Conservation (phyloP, 495 filamentous ascomycete genomes). For the Cairneyella variabilis region DNA sequence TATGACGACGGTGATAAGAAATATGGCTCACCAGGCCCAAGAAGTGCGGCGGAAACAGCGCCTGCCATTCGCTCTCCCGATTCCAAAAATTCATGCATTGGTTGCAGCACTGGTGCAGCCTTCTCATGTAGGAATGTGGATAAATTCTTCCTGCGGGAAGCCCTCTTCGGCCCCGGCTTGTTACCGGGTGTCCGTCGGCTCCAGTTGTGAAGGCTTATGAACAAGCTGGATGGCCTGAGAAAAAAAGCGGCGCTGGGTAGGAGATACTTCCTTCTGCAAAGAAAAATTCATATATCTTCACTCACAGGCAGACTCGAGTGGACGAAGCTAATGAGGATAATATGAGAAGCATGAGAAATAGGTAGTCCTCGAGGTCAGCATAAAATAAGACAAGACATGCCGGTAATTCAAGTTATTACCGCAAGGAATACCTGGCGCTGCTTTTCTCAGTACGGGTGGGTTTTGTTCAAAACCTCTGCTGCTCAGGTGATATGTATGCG, state of each 20-base stretch:
- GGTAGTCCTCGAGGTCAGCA: too few relatives aligned
- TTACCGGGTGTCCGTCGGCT: constrained; percentile 16
- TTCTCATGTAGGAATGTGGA: constrained; percentile 4
- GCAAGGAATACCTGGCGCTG: too few relatives aligned
- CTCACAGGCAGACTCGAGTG: too few relatives aligned
- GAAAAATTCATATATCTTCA: too few relatives aligned
- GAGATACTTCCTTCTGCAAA: too few relatives aligned
- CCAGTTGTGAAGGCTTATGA: not conserved
- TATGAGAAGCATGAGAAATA: too few relatives aligned
- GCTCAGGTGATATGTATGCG: constrained; percentile 17
- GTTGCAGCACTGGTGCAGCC: not conserved
- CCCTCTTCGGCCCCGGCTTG: constrained; percentile 1
- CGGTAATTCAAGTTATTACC: too few relatives aligned
- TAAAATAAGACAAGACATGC: too few relatives aligned
- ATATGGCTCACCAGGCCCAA: not conserved
- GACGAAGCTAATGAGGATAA: too few relatives aligned
- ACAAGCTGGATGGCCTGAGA: not conserved
- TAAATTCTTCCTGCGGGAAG: constrained; percentile 11
- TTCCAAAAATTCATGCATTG: constrained; percentile 6
- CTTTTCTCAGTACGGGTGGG: too few relatives aligned
- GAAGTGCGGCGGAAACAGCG: not conserved
- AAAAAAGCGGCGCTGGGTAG: not conserved
- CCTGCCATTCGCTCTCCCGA: constrained; percentile 7
- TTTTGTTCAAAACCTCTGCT: too few relatives aligned
- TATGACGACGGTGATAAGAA: constrained; percentile 14